phyloP scores from a whole-genome alignment of 2,329 filamentous ascomycete genomes.

The Ophiostoma angusticollis region DNA sequence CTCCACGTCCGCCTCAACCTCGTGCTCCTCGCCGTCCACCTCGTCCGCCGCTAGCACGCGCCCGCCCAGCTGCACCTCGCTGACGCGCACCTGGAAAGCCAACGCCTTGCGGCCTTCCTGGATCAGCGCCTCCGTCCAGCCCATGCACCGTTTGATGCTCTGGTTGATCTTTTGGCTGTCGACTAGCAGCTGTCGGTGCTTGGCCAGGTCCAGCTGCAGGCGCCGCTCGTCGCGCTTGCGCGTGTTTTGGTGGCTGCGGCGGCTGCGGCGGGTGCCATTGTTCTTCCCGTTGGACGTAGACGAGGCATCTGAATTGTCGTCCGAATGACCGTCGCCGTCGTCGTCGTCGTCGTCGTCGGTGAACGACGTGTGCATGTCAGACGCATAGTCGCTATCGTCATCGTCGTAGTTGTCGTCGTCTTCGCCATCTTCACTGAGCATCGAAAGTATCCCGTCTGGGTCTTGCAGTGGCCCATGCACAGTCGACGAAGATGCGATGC shows the following conservation, averaged over 20 bases:
- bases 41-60: slow-evolving; percentile 64
- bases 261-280: too few relatives aligned
- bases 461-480: slow-evolving; percentile 28
- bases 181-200: slow-evolving; percentile 76
- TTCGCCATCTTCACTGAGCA: slow-evolving; percentile 35
- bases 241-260: slow-evolving; percentile 39
- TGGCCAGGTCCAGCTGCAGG: slow-evolving; percentile 71
- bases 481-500: slow-evolving; percentile 32
- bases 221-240: slow-evolving; percentile 62
- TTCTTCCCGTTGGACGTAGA: too few relatives aligned
- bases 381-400: slow-evolving; percentile 18
- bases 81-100: slow-evolving; percentile 64
- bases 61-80: slow-evolving; percentile 70
- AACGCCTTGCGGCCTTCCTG: slow-evolving; percentile 73
- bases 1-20: slow-evolving; percentile 1
- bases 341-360: not conserved
- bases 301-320: too few relatives aligned
- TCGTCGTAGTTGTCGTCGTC: slow-evolving; percentile 27
- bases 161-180: slow-evolving; percentile 95
- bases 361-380: slow-evolving; percentile 18
- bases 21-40: slow-evolving; percentile 24
- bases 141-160: slow-evolving; percentile 77
- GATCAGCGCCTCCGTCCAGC: slow-evolving; percentile 84
- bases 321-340: not conserved
- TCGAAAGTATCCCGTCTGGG: slow-evolving; percentile 33